Evolutionary conservation across 2,329 filamentous ascomycete genomes (phyloP).

Genomic region (Colletotrichum falcatum): DNA sequence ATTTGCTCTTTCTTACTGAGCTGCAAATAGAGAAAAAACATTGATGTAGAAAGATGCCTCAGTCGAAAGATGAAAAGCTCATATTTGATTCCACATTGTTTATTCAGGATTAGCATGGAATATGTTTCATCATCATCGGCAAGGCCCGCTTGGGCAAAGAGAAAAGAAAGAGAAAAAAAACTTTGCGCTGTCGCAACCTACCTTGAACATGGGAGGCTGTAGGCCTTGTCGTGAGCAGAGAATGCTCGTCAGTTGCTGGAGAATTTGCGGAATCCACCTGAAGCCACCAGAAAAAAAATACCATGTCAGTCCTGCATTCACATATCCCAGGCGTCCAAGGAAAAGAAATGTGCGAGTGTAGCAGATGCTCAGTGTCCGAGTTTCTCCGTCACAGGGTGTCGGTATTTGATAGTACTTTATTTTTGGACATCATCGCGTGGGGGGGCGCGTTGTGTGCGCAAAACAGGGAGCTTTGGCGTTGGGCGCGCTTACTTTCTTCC

Average conservation of each 20-base stretch:
- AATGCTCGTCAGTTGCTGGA: neutral
- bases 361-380: conserved; percentile 46
- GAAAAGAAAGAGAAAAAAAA: conserved; percentile 44
- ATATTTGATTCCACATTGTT: conserved; percentile 74
- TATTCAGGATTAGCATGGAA: conserved; percentile 85
- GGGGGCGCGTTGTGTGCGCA: conserved; percentile 37
- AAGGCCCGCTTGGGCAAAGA: conserved; percentile 43
- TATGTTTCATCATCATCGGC: conserved; percentile 75
- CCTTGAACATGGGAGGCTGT: conserved; percentile 40
- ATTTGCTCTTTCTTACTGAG: conserved; percentile 37
- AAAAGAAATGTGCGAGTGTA: neutral
- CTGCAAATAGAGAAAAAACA: conserved; percentile 44
- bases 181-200: conserved; percentile 42
- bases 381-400: conserved; percentile 55
- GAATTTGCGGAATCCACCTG: neutral
- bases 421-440: conserved; percentile 55
- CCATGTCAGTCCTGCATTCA: neutral
- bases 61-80: conserved; percentile 90
- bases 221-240: neutral
- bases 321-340: neutral
- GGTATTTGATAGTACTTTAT: conserved; percentile 61
- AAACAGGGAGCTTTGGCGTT: conserved; percentile 2
- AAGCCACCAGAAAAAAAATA: neutral
- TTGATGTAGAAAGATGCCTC: conserved; percentile 56
- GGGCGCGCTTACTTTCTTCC: conserved; percentile 19